Evolutionary conservation across 2,329 filamentous ascomycete genomes (phyloP).

Genomic region (Metarhizium sp.): DNA sequence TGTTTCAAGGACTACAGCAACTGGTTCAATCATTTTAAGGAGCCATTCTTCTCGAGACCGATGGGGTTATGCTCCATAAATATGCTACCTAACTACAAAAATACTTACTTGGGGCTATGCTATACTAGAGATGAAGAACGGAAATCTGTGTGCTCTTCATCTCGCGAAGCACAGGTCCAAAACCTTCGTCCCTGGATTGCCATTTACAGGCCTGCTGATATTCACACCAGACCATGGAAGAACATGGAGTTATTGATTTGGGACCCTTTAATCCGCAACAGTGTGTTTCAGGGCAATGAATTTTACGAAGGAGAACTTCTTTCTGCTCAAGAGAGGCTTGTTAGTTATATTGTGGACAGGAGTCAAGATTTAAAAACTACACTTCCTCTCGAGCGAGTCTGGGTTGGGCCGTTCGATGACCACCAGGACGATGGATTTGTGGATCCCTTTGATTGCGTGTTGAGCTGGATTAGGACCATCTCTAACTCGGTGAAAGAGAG

Average conservation of each 20-base stretch:
- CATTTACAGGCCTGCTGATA: constrained; percentile 34
- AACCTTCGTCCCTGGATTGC: constrained; percentile 37
- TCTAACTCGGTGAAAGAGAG: constrained; percentile 20
- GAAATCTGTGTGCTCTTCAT: background rate
- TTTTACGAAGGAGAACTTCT: constrained; percentile 27
- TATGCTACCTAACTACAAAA: constrained; percentile 2
- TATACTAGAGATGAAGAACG: constrained; percentile 23
- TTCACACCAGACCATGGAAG: constrained; percentile 21
- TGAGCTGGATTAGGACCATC: constrained; percentile 26
- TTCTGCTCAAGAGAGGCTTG: constrained; percentile 34
- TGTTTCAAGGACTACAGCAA: constrained; percentile 12
- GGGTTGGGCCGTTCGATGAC: constrained; percentile 29
- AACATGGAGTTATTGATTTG: constrained; percentile 44
- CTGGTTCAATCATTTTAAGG: constrained; percentile 15
- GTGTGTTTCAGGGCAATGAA: constrained; percentile 9
- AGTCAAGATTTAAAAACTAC: constrained; percentile 18
- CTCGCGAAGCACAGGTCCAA: background rate
- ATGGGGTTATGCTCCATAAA: background rate
- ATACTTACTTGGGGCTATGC: constrained; percentile 33
- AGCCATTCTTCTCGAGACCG: background rate
- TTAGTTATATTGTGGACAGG: constrained; percentile 25
- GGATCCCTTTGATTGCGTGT: constrained; percentile 32
- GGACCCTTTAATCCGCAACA: constrained; percentile 30
- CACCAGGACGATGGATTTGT: constrained; percentile 10
- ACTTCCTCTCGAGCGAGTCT: constrained; percentile 31